Percentiles rank a stretch among this genome's conserved stretches.
Evolutionary conservation across 2,329 filamentous ascomycete species (phyloP).

Genomic region (Aureobasidium musti): DNA sequence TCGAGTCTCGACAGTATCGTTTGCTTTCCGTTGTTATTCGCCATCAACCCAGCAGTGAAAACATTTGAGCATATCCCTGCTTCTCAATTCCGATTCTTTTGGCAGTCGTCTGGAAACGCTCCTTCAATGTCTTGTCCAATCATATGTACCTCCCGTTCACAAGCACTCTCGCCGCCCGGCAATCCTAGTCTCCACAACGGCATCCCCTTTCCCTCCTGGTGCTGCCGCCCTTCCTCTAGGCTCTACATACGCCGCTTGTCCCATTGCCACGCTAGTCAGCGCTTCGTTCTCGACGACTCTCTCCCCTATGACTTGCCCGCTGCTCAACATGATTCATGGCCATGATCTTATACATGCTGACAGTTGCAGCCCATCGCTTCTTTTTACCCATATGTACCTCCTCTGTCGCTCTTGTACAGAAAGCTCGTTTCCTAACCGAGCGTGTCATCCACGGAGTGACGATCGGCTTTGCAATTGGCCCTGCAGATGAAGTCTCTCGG

Average conservation of each 20-base stretch:
- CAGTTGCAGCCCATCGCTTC: constrained; percentile 3
- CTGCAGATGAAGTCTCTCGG: neutral
- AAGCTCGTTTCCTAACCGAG: constrained; percentile 2
- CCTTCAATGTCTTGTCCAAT: neutral
- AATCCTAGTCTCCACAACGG: constrained; percentile 9
- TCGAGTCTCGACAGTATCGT: neutral
- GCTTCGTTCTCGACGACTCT: neutral
- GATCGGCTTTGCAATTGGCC: neutral
- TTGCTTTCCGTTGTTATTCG: neutral
- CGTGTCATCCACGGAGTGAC: neutral
- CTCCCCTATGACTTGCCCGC: neutral
- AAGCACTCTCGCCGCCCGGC: constrained; percentile 1
- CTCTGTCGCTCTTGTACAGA: neutral
- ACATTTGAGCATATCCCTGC: neutral
- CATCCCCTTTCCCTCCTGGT: neutral
- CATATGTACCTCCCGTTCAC: neutral
- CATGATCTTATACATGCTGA: constrained; percentile 22
- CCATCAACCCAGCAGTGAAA: neutral
- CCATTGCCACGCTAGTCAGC: constrained; percentile 7
- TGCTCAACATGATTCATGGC: constrained; percentile 14
- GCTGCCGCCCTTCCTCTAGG: neutral
- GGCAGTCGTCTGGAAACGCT: neutral
- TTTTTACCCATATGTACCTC: neutral
- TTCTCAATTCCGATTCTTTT: neutral
- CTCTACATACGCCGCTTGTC: neutral